Percentiles rank a stretch among this genome's conserved stretches.
These are phyloP conservation scores for Solidago caesia DNA, from an alignment of 129 eudicot genomes.

Conservation along the genomic window DNA sequence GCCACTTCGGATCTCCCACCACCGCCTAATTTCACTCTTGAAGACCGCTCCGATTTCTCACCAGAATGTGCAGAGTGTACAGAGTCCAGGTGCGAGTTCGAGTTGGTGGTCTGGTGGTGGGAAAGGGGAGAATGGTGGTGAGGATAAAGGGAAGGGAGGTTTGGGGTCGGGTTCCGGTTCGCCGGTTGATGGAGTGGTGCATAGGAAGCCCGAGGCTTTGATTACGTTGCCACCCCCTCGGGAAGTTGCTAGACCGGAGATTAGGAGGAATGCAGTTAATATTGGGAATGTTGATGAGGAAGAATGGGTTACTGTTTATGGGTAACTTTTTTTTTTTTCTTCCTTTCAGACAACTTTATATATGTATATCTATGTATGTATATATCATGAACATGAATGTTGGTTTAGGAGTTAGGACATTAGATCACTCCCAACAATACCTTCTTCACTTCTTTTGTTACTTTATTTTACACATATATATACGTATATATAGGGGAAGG, in stretches of 20 bases:
- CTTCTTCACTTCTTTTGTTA: too few species aligned
- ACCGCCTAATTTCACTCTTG: constrained; percentile 82
- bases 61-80: constrained; percentile 70
- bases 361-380: too few species aligned
- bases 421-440: too few species aligned
- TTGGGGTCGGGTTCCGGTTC: constrained; percentile 51
- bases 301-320: constrained; percentile 98
- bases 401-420: not conserved
- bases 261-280: constrained; percentile 57
- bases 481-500: too few species aligned
- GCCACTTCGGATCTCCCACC: constrained; percentile 92
- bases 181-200: constrained; percentile 92
- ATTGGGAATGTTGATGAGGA: constrained; percentile 75
- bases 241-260: constrained; percentile 94
- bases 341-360: too few species aligned
- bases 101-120: constrained; percentile 86
- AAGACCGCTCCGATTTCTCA: constrained; percentile 82
- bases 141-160: constrained; percentile 78
- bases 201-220: constrained; percentile 60
- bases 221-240: constrained; percentile 77
- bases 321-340: constrained; percentile 52
- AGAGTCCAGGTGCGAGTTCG: constrained; percentile 47
- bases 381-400: too few species aligned
- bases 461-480: too few species aligned
- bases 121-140: constrained; percentile 54